Evolutionary conservation across 257 asterid genomes (phyloP).

Genomic region (Salvia miltiorrhiza): DNA sequence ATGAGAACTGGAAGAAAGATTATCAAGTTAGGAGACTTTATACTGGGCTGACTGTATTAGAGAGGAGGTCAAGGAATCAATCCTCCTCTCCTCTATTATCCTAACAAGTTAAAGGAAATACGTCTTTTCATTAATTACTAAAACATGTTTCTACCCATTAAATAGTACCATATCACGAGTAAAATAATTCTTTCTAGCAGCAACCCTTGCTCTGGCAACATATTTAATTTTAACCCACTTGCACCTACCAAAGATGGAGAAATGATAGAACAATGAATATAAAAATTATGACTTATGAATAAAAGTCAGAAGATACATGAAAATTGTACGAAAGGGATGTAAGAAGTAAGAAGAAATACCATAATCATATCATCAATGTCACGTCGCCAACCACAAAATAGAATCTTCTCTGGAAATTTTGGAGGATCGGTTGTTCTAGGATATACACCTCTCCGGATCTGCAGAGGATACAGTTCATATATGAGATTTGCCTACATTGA

Average conservation of each 20-base stretch:
- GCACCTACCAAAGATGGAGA: neutral
- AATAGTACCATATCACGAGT: neutral
- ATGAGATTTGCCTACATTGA: slow-evolving; percentile 23
- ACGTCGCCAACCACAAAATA: slow-evolving; percentile 98
- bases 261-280: neutral
- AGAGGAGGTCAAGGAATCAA: neutral
- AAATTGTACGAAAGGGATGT: neutral
- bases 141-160: neutral
- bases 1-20: neutral
- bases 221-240: neutral
- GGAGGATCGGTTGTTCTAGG: slow-evolving; percentile 81
- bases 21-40: neutral
- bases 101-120: neutral
- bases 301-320: slow-evolving; percentile 14
- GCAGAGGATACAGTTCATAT: slow-evolving; percentile 27
- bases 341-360: slow-evolving; percentile 36
- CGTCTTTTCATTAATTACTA: neutral
- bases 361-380: slow-evolving; percentile 97
- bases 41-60: neutral
- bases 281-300: neutral
- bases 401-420: slow-evolving; percentile 81
- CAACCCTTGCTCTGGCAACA: neutral
- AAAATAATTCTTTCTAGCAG: neutral
- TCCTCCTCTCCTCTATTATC: neutral
- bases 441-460: slow-evolving; percentile 62